Evolutionary conservation across 2,329 filamentous ascomycete genomes (phyloP).

Genomic region (Madurella fahalii): DNA sequence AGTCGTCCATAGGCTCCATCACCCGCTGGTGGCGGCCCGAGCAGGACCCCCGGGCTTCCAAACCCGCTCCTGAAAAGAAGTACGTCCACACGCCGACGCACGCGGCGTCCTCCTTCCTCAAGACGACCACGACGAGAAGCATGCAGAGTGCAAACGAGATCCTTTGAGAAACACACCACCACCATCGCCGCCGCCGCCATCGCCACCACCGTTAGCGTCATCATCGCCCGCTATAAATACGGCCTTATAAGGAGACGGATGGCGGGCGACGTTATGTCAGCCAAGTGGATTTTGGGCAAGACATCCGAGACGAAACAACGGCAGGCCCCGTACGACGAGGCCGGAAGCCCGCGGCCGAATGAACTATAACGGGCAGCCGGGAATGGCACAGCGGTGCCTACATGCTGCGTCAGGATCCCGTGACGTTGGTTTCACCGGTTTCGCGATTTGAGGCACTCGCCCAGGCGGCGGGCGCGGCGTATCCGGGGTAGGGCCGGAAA

Average conservation of each 20-base stretch:
- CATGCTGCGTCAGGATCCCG: neutral
- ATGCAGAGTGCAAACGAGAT: conserved; percentile 23
- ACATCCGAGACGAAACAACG: conserved; percentile 1
- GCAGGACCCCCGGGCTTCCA: neutral
- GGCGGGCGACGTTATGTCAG: neutral
- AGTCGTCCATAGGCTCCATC: conserved; percentile 13
- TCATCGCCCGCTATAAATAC: no score
- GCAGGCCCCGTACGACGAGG: neutral
- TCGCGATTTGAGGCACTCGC: neutral
- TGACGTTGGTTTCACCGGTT: neutral
- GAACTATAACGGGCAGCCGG: conserved; percentile 8
- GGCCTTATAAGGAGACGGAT: no score
- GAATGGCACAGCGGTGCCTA: conserved; percentile 8
- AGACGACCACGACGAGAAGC: conserved; percentile 36
- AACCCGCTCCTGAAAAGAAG: conserved; percentile 15
- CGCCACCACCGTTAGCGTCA: neutral
- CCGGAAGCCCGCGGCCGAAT: conserved; percentile 1
- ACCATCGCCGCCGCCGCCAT: neutral
- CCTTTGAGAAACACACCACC: conserved; percentile 11
- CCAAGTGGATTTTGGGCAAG: neutral
- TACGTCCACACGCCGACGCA: conserved; percentile 37
- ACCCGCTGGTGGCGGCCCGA: conserved; percentile 14
- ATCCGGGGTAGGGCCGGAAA: no score
- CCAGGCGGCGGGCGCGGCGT: no score
- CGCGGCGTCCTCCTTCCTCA: conserved; percentile 39